phyloP scores from a whole-genome alignment of 768 basidiomycete genomes.

The Auriscalpium microsporum region DNA sequence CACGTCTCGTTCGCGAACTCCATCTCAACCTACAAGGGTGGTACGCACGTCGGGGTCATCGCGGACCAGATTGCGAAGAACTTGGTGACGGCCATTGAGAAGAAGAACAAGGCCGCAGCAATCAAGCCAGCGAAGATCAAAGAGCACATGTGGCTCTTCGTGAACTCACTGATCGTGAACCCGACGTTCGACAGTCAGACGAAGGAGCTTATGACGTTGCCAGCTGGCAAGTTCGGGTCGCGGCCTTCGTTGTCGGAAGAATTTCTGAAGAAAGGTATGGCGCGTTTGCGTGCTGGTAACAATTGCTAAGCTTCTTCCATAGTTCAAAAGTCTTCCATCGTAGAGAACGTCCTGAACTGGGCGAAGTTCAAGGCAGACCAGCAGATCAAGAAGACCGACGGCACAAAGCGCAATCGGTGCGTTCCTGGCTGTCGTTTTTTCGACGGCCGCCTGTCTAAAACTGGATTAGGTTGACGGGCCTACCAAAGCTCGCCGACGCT shows the following conservation, averaged over 20 bases:
- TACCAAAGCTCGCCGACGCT: slow-evolving; percentile 92
- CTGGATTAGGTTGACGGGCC: slow-evolving; percentile 63
- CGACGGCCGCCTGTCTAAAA: background rate
- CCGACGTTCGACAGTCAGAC: slow-evolving; percentile 99
- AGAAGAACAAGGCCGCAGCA: slow-evolving; percentile 97
- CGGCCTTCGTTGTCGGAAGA: slow-evolving; percentile 82
- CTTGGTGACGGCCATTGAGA: slow-evolving; percentile 71
- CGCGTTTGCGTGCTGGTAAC: background rate
- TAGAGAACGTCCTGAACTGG: slow-evolving; percentile 91
- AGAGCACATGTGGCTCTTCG: slow-evolving; percentile 97
- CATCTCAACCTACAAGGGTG: slow-evolving; percentile 93
- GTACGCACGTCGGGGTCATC: slow-evolving; percentile 81
- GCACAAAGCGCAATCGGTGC: slow-evolving; percentile 78
- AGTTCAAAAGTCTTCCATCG: slow-evolving; percentile 85
- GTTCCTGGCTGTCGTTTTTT: slow-evolving; percentile 15
- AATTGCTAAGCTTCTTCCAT: background rate
- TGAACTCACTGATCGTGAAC: slow-evolving; percentile 93
- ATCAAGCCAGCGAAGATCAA: slow-evolving; percentile 92
- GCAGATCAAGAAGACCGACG: slow-evolving; percentile 93
- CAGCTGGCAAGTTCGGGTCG: slow-evolving; percentile 82
- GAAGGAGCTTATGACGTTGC: slow-evolving; percentile 89
- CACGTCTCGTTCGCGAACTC: slow-evolving; percentile 98
- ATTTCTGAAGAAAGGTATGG: slow-evolving; percentile 87
- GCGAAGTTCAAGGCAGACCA: slow-evolving; percentile 97
- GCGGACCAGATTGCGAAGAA: slow-evolving; percentile 86